These are phyloP conservation scores for Trametes cingulata DNA, from an alignment of 768 basidiomycete species.

Conservation along the genomic window DNA sequence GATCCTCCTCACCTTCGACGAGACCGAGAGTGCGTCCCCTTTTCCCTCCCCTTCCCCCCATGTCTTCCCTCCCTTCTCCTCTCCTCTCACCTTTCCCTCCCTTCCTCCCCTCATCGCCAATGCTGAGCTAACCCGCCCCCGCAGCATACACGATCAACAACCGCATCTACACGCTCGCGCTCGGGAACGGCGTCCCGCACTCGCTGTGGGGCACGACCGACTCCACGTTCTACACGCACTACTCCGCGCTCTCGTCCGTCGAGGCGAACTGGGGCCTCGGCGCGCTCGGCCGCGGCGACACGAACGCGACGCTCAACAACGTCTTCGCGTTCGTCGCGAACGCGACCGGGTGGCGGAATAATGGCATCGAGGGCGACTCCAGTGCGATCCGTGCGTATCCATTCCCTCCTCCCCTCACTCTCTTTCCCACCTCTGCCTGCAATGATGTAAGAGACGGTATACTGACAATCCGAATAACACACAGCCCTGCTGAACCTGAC, in stretches of 20 bases:
- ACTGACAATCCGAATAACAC: not conserved
- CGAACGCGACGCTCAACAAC: conserved; percentile 50
- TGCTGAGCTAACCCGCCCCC: too few relatives aligned
- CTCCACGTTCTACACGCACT: conserved; percentile 60
- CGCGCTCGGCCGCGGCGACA: conserved; percentile 59
- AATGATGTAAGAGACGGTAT: not conserved
- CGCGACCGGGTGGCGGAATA: conserved; percentile 45
- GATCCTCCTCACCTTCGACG: conserved; percentile 65
- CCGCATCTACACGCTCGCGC: conserved; percentile 44
- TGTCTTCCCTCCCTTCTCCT: not conserved
- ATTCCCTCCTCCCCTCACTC: conserved; percentile 5
- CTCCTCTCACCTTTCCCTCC: too few relatives aligned
- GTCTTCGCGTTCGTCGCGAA: conserved; percentile 55
- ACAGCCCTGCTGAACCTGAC: conserved; percentile 42
- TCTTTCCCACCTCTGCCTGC: not conserved
- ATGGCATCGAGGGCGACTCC: conserved; percentile 28
- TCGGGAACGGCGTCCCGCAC: conserved; percentile 48
- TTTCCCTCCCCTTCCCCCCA: not conserved
- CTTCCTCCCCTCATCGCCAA: too few relatives aligned
- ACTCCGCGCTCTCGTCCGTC: conserved; percentile 55
- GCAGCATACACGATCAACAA: conserved; percentile 44
- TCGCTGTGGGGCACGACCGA: conserved; percentile 47
- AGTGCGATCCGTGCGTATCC: conserved; percentile 28
- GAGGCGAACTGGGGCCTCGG: conserved; percentile 63
- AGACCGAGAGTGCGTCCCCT: conserved; percentile 40